Conservation (phyloP, 495 filamentous ascomycete genomes). For the Penicillium arizonense region DNA sequence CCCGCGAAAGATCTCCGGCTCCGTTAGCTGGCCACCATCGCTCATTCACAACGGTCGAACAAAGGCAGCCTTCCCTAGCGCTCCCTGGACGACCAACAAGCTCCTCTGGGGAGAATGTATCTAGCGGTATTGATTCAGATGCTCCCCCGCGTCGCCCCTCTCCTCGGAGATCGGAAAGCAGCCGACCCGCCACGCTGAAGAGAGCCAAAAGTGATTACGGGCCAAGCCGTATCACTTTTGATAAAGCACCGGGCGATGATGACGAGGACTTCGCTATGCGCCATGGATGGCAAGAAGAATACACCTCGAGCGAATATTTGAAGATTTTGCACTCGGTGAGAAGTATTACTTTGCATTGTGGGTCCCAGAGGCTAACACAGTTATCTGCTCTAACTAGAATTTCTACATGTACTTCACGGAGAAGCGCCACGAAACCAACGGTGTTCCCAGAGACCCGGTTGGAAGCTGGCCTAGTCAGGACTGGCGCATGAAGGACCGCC, state of each 20-base stretch:
- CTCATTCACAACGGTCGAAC: conserved; percentile 39
- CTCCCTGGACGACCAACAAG: conserved; percentile 31
- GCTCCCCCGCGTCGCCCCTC: conserved; percentile 26
- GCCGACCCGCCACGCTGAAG: conserved; percentile 55
- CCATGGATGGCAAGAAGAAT: conserved; percentile 63
- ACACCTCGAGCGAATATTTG: conserved; percentile 57
- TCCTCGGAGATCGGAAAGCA: conserved; percentile 35
- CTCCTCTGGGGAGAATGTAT: conserved; percentile 33
- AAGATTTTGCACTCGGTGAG: conserved; percentile 58
- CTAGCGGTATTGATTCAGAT: conserved; percentile 9
- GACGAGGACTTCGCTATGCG: conserved; percentile 56
- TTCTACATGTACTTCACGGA: conserved; percentile 99
- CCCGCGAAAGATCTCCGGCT: conserved; percentile 41
- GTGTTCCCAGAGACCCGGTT: conserved; percentile 71
- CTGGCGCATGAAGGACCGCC: conserved; percentile 93
- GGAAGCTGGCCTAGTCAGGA: conserved; percentile 70
- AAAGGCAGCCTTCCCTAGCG: conserved; percentile 22
- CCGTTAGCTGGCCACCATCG: conserved; percentile 38
- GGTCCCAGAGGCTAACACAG: conserved; percentile 11
- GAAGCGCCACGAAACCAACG: conserved; percentile 95
- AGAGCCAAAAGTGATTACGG: conserved; percentile 74
- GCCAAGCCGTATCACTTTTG: conserved; percentile 37
- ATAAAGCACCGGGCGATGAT: conserved; percentile 33
- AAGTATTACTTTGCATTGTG: neutral
- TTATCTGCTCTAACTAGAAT: conserved; percentile 24